phyloP scores from a whole-genome alignment of 2,329 filamentous ascomycete genomes.

The Fonsecaea erecta region DNA sequence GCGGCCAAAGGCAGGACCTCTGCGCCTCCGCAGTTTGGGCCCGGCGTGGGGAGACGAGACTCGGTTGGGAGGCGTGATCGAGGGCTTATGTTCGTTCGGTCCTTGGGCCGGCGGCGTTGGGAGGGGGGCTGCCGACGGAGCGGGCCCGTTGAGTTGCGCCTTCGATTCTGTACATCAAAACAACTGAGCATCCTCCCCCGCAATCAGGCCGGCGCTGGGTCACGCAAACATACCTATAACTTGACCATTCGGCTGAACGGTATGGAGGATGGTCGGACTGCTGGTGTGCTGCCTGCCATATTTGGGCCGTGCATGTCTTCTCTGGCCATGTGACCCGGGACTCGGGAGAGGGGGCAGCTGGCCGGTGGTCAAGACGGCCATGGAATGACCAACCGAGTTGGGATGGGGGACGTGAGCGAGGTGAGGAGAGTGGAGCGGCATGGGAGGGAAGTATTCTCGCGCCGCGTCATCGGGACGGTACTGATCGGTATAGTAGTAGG shows the following conservation, averaged over 20 bases:
- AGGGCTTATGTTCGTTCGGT: slow-evolving; percentile 52
- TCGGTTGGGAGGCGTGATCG: slow-evolving; percentile 55
- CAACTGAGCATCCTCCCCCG: slow-evolving; percentile 44
- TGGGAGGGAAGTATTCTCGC: slow-evolving; percentile 82
- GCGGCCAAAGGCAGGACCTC: slow-evolving; percentile 47
- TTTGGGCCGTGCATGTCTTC: slow-evolving; percentile 65
- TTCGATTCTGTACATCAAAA: slow-evolving; percentile 48
- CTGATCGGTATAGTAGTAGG: slow-evolving; percentile 65
- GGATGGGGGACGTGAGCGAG: slow-evolving; percentile 43
- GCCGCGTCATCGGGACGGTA: slow-evolving; percentile 69
- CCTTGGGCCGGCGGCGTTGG: slow-evolving; percentile 58
- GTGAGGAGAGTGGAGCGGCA: slow-evolving; percentile 56
- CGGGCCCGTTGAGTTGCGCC: slow-evolving; percentile 46
- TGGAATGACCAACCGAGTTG: slow-evolving; percentile 62
- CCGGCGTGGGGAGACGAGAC: slow-evolving; percentile 55
- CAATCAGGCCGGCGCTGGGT: slow-evolving; percentile 36
- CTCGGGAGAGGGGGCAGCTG: slow-evolving; percentile 81
- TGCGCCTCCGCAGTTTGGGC: slow-evolving; percentile 55
- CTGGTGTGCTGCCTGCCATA: slow-evolving; percentile 75
- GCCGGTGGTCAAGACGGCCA: slow-evolving; percentile 79
- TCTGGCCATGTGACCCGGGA: slow-evolving; percentile 68
- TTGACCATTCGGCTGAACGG: slow-evolving; percentile 45
- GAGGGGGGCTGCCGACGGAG: slow-evolving; percentile 55
- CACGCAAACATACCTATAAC: slow-evolving; percentile 38
- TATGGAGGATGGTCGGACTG: slow-evolving; percentile 73